These are phyloP conservation scores for Syzygium grande DNA, from an alignment of 345 rosid genomes.

Conservation along the genomic window DNA sequence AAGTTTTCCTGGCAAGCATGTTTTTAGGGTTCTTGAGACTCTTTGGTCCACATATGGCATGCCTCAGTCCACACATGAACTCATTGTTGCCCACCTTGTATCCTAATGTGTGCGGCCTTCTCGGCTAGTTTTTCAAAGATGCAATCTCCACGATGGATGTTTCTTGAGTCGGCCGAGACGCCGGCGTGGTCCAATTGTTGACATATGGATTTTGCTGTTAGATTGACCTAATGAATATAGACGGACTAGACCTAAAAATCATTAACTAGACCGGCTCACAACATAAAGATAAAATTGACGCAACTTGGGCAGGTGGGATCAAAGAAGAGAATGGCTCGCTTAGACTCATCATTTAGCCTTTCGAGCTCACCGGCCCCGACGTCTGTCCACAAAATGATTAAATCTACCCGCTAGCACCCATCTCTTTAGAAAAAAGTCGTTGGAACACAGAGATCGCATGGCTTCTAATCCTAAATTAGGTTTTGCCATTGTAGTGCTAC, in stretches of 20 bases:
- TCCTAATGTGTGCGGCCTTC: neutral
- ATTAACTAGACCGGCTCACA: accelerated
- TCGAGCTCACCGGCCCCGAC: accelerated
- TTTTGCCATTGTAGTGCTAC: neutral
- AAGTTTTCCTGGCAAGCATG: neutral
- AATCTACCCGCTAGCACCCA: neutral
- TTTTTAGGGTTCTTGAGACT: neutral
- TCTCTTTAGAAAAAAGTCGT: neutral
- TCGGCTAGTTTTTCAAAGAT: accelerated
- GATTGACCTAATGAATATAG: neutral
- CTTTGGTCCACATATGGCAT: neutral
- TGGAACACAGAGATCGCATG: neutral
- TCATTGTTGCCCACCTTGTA: neutral
- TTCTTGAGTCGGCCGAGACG: neutral
- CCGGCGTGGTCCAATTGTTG: accelerated
- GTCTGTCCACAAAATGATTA: neutral
- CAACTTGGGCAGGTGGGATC: neutral
- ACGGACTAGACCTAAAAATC: neutral
- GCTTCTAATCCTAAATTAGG: neutral
- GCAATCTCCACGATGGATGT: neutral
- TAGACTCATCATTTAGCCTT: neutral
- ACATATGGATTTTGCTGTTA: accelerated
- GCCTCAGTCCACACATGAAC: neutral
- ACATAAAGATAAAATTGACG: accelerated
- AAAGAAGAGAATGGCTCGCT: neutral